Conservation (phyloP, 2,329 filamentous ascomycete genomes). For the Arthroderma uncinatum region DNA sequence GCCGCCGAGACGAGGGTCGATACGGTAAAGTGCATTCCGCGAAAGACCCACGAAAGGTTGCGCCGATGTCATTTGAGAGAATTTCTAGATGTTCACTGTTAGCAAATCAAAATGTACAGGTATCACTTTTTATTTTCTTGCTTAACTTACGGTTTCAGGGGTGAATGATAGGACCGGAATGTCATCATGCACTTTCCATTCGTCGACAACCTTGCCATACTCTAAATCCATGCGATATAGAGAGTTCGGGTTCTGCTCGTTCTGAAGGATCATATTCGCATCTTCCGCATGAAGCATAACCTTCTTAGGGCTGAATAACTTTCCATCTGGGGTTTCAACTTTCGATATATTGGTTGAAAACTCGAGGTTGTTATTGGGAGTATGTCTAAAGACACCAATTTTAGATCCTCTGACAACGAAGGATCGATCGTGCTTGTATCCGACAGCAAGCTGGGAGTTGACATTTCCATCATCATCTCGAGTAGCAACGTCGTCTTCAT, state of each 20-base stretch:
- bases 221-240: constrained; percentile 97
- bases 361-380: constrained; percentile 78
- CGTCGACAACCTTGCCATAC: constrained; percentile 93
- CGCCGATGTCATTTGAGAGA: constrained; percentile 89
- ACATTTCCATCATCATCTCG: constrained; percentile 65
- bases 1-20: constrained; percentile 81
- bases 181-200: constrained; percentile 97
- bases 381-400: constrained; percentile 98
- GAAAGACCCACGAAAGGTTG: constrained; percentile 93
- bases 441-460: constrained; percentile 89
- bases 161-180: constrained; percentile 87
- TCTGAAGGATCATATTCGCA: constrained; percentile 79
- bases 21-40: constrained; percentile 80
- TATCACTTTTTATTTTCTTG: neutral
- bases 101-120: constrained; percentile 18
- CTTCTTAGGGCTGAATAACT: constrained; percentile 86
- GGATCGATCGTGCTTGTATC: constrained; percentile 92
- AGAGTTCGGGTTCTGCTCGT: constrained; percentile 69
- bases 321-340: constrained; percentile 76
- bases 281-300: constrained; percentile 93
- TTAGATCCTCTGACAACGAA: constrained; percentile 96
- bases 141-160: constrained; percentile 58
- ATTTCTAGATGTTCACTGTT: constrained; percentile 52
- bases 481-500: constrained; percentile 63
- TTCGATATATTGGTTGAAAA: constrained; percentile 97